Evolutionary conservation across 2,329 filamentous ascomycete genomes (phyloP).

Genomic region (Claviceps maximensis): DNA sequence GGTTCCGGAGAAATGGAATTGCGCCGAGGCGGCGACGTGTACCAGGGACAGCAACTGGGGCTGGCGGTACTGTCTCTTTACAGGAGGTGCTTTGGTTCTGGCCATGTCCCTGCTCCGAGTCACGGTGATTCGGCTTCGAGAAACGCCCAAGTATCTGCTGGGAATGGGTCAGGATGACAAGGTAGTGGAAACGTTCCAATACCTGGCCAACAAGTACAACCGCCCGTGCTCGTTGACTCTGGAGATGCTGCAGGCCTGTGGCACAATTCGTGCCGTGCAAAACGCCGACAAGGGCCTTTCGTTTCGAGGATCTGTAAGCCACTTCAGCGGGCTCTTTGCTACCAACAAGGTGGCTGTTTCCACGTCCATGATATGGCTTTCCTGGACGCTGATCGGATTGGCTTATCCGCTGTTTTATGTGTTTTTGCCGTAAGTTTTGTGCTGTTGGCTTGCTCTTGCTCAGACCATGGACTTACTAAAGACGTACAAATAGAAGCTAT

Average conservation of each 20-base stretch:
- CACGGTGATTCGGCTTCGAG: conserved; percentile 30
- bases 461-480: background rate
- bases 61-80: conserved; percentile 34
- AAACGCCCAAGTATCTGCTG: conserved; percentile 36
- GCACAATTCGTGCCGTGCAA: conserved; percentile 25
- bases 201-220: conserved; percentile 33
- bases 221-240: conserved; percentile 27
- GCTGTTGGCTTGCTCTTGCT: background rate
- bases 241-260: conserved; percentile 32
- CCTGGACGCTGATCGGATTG: conserved; percentile 57
- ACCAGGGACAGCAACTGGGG: conserved; percentile 32
- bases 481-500: conserved; percentile 28
- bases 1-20: conserved; percentile 35
- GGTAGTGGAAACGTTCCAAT: conserved; percentile 34
- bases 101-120: conserved; percentile 31
- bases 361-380: conserved; percentile 53
- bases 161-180: conserved; percentile 33
- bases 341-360: conserved; percentile 47
- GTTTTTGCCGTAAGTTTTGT: conserved; percentile 43
- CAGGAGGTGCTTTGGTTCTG: conserved; percentile 31
- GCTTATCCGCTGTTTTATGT: conserved; percentile 66
- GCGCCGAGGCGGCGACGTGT: conserved; percentile 29
- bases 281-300: conserved; percentile 18
- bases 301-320: conserved; percentile 25
- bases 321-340: conserved; percentile 52